Evolutionary conservation across 2,329 filamentous ascomycete species (phyloP), one percentile per base, ranked within the genome.

Genomic region (Fusarium albosuccineum): DNA sequence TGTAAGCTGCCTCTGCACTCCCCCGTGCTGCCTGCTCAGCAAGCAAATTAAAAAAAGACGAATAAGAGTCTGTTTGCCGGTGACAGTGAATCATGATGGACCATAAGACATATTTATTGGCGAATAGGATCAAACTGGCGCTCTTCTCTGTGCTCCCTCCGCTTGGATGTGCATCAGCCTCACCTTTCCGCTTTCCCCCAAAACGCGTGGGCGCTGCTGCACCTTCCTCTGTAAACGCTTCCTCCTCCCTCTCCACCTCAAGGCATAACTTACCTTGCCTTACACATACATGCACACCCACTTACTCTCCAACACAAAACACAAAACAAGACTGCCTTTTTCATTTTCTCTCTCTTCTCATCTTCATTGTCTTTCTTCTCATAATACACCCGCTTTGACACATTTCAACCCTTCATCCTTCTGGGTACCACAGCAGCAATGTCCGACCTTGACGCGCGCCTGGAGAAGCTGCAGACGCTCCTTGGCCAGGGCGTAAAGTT

Each of bases 401-500:
- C 22, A 26, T 22, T 10, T 37, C 10, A 13, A 10, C 27, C 17
- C 26, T 37, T 37, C 16, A 7, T 37, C 30, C 6, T 5, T 36
- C 33, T 49, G 16, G 11, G n/a, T 37, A 9, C n/a, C 26, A 17
- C 29, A 26, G 29, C 44, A 29, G 40, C 6, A 41, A 75, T 75
- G 73, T 44, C 70, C 5, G 59, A 53, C 10, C 49, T 60, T 9
- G 45, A 70, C n/a, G 42, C 44, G 33, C 74, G 70, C 10, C 45
- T 75, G 26, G 63, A 69, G 62, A 62, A 44, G 56, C 67, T 75
- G 17, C 67, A 66, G 42, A 42, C 22, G 6, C 39, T 70, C 27
- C 50, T 75, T 14, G 73, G 71, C 14, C 61, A 70, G 30, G 54
- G 45, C 6, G 70, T 73, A 4, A 60, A 59, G 26, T 48, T 73